Evolutionary conservation across 345 rosid species (phyloP).

Genomic region (Eutrema japonicum): DNA sequence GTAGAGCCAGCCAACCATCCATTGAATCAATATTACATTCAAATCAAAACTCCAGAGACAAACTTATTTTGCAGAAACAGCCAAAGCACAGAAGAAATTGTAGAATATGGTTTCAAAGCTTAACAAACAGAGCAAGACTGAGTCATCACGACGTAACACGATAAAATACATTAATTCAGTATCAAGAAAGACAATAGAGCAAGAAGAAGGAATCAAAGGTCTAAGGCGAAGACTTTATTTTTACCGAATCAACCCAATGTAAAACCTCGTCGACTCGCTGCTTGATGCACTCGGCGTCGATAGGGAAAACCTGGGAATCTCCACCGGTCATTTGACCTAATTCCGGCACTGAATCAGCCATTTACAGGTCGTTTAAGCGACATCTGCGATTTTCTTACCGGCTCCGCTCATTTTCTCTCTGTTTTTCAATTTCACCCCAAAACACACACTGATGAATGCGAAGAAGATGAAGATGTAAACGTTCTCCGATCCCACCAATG

Average conservation of each 20-base stretch:
- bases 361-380: slow-evolving; percentile 58
- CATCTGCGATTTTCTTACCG: slow-evolving; percentile 78
- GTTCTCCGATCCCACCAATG: slow-evolving; percentile 41
- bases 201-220: slow-evolving; percentile 8
- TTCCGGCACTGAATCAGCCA: slow-evolving; percentile 43
- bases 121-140: slow-evolving; percentile 1
- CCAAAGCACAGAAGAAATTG: not conserved
- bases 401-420: slow-evolving; percentile 84
- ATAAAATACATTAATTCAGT: not conserved
- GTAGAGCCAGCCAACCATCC: slow-evolving; percentile 7
- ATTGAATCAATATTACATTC: slow-evolving; percentile 4
- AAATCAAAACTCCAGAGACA: not conserved
- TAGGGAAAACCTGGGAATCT: slow-evolving; percentile 35
- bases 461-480: slow-evolving; percentile 19
- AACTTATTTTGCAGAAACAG: not conserved
- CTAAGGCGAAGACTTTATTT: not conserved
- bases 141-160: slow-evolving; percentile 1
- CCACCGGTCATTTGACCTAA: slow-evolving; percentile 29
- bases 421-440: slow-evolving; percentile 27
- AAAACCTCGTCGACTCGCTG: slow-evolving; percentile 59
- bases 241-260: slow-evolving; percentile 68
- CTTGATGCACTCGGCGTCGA: slow-evolving; percentile 50
- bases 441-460: slow-evolving; percentile 20
- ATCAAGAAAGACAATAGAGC: not conserved
- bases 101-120: not conserved